Base-by-base conservation (phyloP, 1,139 yeast species). In the Saccharomycopsis crataegensis region DNA sequence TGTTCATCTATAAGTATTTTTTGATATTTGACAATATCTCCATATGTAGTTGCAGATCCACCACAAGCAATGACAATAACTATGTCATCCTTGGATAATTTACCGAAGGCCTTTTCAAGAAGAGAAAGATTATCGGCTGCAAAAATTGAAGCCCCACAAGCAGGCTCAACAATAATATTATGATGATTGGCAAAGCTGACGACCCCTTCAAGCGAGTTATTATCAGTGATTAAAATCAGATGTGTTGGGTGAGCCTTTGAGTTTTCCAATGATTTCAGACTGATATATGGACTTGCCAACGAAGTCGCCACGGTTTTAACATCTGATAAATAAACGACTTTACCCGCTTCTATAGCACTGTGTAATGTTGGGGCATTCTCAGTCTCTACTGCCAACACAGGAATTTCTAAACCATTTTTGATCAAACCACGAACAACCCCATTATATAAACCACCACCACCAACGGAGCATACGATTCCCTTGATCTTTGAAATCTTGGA, bases 391-490 rank as follows among this genome's bases (percentile, higher is more conserved):
- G 80, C 79, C 12, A 81, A 63, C 1, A 81, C 68, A 1, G 80
- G 78, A 0, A 78, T 73, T 28, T 67, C 62, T 57, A 77, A 61
- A 1, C 68, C 65, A 59, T 76, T 67, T 45, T 71, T 67, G 46
- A 70, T 65, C 56, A 83, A 64, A 0, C 91, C 91, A 54, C 69
- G 65, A 45, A 80, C 76, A 6, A 84, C 67, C 0, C 93, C 93
- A 61, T 76, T 74, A 67, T 78, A 82, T 36, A 85, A 71, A 0
- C 93, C 91, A 6, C 90, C 91, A 5, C 91, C 93, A 8, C 91
- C 93, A 50, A 81, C 80, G 33, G 89, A 79, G 61, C 87, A 77
- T 0, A 83, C 79, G 44, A 85, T 70, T 0, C 83, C 88, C 59
- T 76, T 80, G 7, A 86, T 72, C 43, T 68, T 68, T 16, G 54